Conservation (phyloP, 176 grass and related monocot species). For the Thalia dealbata region DNA sequence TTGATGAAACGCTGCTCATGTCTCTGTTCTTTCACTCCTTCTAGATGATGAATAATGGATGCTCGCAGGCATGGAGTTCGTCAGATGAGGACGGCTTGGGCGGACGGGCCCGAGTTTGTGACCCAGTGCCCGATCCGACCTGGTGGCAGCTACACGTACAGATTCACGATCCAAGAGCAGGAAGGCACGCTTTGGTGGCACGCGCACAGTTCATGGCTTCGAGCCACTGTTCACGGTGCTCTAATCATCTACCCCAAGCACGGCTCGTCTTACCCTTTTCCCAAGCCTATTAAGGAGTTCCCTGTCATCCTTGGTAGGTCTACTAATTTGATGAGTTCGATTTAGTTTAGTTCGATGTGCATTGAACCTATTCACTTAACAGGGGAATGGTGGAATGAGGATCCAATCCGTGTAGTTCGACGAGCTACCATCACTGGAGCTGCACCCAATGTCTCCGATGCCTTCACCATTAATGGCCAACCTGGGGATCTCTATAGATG, state of each 20-base stretch:
- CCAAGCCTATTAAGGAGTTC: not conserved
- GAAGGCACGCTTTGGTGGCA: slow-evolving; percentile 96
- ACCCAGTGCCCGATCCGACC: slow-evolving; percentile 88
- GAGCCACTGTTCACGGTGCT: slow-evolving; percentile 76
- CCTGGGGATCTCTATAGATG: slow-evolving; percentile 9
- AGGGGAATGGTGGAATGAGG: slow-evolving; percentile 16
- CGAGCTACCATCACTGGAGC: not conserved
- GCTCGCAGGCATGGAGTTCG: slow-evolving; percentile 52
- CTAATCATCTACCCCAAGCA: slow-evolving; percentile 53
- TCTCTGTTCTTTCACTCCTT: no score
- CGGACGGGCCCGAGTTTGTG: slow-evolving; percentile 84
- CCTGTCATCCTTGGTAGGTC: slow-evolving; percentile 6
- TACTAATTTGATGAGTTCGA: no score
- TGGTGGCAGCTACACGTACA: slow-evolving; percentile 58
- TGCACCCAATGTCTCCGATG: slow-evolving; percentile 7
- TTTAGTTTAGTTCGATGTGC: no score
- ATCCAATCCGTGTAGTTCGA: not conserved
- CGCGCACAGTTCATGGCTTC: slow-evolving; percentile 81
- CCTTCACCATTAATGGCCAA: slow-evolving; percentile 12
- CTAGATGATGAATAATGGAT: no score
- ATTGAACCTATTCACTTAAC: not conserved
- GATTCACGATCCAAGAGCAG: slow-evolving; percentile 56
- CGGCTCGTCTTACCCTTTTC: slow-evolving; percentile 11
- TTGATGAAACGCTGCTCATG: no score
- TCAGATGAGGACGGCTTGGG: slow-evolving; percentile 75